Evolutionary conservation across 345 rosid species (phyloP).

Genomic region (Ricinus communis): DNA sequence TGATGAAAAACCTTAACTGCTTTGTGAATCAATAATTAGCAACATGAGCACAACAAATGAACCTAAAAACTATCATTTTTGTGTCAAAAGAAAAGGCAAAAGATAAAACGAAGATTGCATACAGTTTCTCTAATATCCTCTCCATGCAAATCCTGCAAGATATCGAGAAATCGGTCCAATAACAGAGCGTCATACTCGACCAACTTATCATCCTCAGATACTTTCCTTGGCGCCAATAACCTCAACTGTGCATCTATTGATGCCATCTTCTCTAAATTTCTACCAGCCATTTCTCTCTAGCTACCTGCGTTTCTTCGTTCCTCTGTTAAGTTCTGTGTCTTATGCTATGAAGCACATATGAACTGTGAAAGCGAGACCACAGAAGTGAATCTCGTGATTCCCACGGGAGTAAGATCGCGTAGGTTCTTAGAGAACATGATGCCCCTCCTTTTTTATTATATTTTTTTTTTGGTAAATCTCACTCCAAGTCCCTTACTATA

Average conservation of each 20-base stretch:
- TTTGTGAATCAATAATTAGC: too few relatives aligned
- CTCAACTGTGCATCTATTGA: slow-evolving; percentile 34
- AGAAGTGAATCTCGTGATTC: slow-evolving; percentile 6
- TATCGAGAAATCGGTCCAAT: slow-evolving; percentile 31
- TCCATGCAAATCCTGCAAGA: slow-evolving; percentile 34
- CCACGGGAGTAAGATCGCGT: too few relatives aligned
- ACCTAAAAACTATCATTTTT: too few relatives aligned
- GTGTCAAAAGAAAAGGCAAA: neutral
- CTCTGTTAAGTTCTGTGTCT: neutral
- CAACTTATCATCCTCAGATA: slow-evolving; percentile 33
- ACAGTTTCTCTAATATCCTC: slow-evolving; percentile 32
- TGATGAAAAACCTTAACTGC: too few relatives aligned
- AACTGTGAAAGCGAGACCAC: neutral
- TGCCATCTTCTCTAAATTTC: slow-evolving; percentile 30
- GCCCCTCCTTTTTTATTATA: too few relatives aligned
- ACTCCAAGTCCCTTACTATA: too few relatives aligned
- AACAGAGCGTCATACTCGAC: slow-evolving; percentile 36
- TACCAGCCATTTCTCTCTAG: slow-evolving; percentile 12
- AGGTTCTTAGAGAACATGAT: too few relatives aligned
- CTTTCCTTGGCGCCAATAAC: slow-evolving; percentile 31
- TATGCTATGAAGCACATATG: too few relatives aligned
- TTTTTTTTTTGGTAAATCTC: too few relatives aligned
- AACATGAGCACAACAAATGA: too few relatives aligned
- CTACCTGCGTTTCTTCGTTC: neutral
- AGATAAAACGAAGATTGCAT: neutral